Percentiles rank a stretch among this genome's conserved stretches.
phyloP scores from a whole-genome alignment of 1,284 basidiomycete species.

The Malassezia brasiliensis region DNA sequence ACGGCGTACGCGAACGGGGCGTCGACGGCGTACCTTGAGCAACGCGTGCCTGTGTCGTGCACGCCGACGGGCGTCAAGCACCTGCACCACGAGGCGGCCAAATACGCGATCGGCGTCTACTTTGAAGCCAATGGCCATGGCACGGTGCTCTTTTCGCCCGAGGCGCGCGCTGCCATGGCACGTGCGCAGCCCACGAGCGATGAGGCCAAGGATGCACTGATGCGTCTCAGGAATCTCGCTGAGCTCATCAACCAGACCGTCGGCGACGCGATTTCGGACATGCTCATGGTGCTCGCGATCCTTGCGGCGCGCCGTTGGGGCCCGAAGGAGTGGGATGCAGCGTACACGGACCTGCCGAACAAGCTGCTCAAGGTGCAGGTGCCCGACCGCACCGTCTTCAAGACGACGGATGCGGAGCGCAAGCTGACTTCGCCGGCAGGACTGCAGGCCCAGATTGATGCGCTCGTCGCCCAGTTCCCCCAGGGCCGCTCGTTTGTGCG shows the following conservation, averaged over 20 bases:
- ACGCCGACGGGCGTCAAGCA: constrained; percentile 97
- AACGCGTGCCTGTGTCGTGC: constrained; percentile 79
- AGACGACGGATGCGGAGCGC: constrained; percentile 87
- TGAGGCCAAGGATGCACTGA: constrained; percentile 57
- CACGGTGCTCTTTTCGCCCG: constrained; percentile 78
- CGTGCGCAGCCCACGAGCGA: constrained; percentile 68
- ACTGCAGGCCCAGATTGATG: constrained; percentile 77
- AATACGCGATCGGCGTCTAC: constrained; percentile 90
- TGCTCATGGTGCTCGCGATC: constrained; percentile 88
- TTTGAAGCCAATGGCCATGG: constrained; percentile 99
- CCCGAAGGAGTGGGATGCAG: constrained; percentile 75
- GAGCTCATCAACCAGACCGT: constrained; percentile 95
- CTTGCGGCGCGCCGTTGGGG: constrained; percentile 58
- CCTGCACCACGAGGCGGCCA: constrained; percentile 90
- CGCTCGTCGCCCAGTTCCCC: constrained; percentile 67
- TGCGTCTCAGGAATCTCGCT: constrained; percentile 54
- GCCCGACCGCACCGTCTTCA: constrained; percentile 70
- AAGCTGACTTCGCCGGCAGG: constrained; percentile 69
- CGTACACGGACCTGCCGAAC: constrained; percentile 91
- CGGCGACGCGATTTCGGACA: constrained; percentile 90
- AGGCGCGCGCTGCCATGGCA: constrained; percentile 43
- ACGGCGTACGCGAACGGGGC: constrained; percentile 98
- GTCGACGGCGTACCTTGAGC: constrained; percentile 65
- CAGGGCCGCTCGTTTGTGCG: constrained; percentile 85
- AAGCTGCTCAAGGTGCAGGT: constrained; percentile 92